Evolutionary conservation across 2,329 filamentous ascomycete species (phyloP).

Genomic region (Boeremia lycopersici): DNA sequence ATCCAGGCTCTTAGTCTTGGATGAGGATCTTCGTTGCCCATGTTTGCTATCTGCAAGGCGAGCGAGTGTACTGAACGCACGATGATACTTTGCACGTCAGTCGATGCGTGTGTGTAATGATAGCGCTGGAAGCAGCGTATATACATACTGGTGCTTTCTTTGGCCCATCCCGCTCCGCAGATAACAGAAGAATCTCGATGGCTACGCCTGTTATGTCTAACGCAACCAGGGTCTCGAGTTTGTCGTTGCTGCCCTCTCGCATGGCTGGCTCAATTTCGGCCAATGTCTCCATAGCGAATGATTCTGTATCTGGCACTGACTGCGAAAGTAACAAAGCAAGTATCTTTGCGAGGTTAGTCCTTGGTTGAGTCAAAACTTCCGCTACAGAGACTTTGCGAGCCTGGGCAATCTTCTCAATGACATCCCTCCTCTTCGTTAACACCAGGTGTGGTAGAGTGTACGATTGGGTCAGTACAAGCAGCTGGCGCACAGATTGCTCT

Average conservation of each 20-base stretch:
- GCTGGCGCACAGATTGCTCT: slow-evolving; percentile 73
- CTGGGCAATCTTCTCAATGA: slow-evolving; percentile 80
- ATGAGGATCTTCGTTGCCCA: slow-evolving; percentile 50
- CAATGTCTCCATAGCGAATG: slow-evolving; percentile 71
- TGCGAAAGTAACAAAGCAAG: slow-evolving; percentile 65
- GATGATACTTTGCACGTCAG: slow-evolving; percentile 47
- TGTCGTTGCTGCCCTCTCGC: slow-evolving; percentile 59
- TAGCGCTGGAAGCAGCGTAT: not conserved
- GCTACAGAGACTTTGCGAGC: slow-evolving; percentile 64
- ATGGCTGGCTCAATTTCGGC: slow-evolving; percentile 73
- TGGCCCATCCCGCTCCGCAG: slow-evolving; percentile 68
- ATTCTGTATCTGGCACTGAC: slow-evolving; percentile 68
- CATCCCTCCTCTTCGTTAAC: slow-evolving; percentile 74
- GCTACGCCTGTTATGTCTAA: slow-evolving; percentile 77
- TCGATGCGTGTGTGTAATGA: not conserved
- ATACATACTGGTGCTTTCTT: slow-evolving; percentile 62
- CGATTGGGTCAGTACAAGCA: slow-evolving; percentile 76
- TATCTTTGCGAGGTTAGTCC: slow-evolving; percentile 63
- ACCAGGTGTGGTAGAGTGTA: slow-evolving; percentile 88
- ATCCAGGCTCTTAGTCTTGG: slow-evolving; percentile 65
- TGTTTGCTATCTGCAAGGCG: slow-evolving; percentile 56
- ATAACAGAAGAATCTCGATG: slow-evolving; percentile 80
- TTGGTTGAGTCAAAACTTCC: slow-evolving; percentile 64
- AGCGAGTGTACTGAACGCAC: slow-evolving; percentile 56
- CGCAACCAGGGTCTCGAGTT: slow-evolving; percentile 72